These are phyloP conservation scores for Hyphopichia khmerensis DNA, from an alignment of 1,139 yeast species.

Conservation along the genomic window DNA sequence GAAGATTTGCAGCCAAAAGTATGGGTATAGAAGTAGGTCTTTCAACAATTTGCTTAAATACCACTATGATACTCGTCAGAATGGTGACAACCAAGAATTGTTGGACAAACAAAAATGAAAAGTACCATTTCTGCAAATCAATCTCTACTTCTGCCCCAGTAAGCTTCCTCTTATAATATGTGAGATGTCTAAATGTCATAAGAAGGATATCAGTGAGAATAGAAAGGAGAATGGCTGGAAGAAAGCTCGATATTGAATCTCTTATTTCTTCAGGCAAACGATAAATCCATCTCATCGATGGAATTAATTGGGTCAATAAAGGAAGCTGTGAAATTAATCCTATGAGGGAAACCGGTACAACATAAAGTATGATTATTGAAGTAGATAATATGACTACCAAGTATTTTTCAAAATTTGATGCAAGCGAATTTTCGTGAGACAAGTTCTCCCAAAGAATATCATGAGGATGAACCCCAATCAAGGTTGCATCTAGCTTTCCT, in stretches of 20 bases:
- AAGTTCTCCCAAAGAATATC: constrained; percentile 64
- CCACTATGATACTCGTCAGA: constrained; percentile 74
- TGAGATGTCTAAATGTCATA: constrained; percentile 46
- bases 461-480: constrained; percentile 53
- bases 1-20: constrained; percentile 69
- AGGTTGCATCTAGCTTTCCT: constrained; percentile 39
- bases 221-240: constrained; percentile 62
- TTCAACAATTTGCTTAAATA: constrained; percentile 61
- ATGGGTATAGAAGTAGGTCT: constrained; percentile 74
- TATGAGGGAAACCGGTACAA: constrained; percentile 69
- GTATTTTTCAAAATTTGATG: constrained; percentile 34
- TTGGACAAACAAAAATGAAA: constrained; percentile 71
- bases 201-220: constrained; percentile 58
- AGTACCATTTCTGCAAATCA: constrained; percentile 68
- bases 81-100: constrained; percentile 82
- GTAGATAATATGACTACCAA: constrained; percentile 44
- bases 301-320: constrained; percentile 52
- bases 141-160: constrained; percentile 58
- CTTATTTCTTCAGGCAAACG: constrained; percentile 52
- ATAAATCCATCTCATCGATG: constrained; percentile 52
- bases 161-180: constrained; percentile 49
- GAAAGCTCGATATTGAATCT: constrained; percentile 52
- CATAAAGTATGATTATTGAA: constrained; percentile 56
- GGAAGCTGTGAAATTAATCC: constrained; percentile 69
- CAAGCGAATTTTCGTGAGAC: constrained; percentile 29